These are phyloP conservation scores for Coleophoma cylindrospora DNA, from an alignment of 2,329 filamentous ascomycete species.

Conservation along the genomic window DNA sequence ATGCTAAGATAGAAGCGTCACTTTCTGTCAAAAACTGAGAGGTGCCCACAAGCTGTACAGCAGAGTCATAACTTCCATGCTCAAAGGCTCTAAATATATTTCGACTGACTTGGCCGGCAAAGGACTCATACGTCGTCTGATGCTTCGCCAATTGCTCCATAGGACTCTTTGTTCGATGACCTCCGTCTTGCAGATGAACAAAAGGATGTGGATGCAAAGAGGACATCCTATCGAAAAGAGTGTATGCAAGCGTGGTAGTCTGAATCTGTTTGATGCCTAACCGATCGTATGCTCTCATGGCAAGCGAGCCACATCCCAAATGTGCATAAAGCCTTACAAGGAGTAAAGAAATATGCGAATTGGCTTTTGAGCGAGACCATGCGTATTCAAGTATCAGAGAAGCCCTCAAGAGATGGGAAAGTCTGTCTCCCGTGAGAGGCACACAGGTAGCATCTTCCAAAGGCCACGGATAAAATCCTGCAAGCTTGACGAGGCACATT, in stretches of 20 bases:
- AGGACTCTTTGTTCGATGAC: constrained; percentile 12
- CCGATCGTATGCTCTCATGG: constrained; percentile 29
- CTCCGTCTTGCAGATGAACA: constrained; percentile 9
- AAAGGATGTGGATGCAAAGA: constrained; percentile 30
- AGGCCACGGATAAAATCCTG: constrained; percentile 5
- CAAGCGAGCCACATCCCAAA: constrained; percentile 30
- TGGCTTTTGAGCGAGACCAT: constrained; percentile 28
- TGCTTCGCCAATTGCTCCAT: constrained; percentile 19
- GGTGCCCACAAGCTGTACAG: constrained; percentile 26
- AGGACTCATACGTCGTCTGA: constrained; percentile 20
- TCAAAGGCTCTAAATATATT: constrained; percentile 25
- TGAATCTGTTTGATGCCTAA: constrained; percentile 34
- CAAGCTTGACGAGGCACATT: constrained; percentile 25
- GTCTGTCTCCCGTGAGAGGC: constrained; percentile 7
- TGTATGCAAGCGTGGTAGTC: constrained; percentile 32
- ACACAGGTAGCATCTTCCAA: neutral
- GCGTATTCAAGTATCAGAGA: constrained; percentile 25
- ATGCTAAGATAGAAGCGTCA: constrained; percentile 18
- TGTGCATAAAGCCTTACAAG: constrained; percentile 30
- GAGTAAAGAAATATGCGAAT: constrained; percentile 32
- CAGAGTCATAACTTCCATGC: constrained; percentile 26
- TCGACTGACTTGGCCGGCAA: constrained; percentile 19
- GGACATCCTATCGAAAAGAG: constrained; percentile 31
- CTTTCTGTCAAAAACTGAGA: constrained; percentile 17
- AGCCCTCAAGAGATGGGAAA: constrained; percentile 23